These are phyloP conservation scores for Hygrocybe coccinea DNA, from an alignment of 768 basidiomycete genomes.

Conservation along the genomic window DNA sequence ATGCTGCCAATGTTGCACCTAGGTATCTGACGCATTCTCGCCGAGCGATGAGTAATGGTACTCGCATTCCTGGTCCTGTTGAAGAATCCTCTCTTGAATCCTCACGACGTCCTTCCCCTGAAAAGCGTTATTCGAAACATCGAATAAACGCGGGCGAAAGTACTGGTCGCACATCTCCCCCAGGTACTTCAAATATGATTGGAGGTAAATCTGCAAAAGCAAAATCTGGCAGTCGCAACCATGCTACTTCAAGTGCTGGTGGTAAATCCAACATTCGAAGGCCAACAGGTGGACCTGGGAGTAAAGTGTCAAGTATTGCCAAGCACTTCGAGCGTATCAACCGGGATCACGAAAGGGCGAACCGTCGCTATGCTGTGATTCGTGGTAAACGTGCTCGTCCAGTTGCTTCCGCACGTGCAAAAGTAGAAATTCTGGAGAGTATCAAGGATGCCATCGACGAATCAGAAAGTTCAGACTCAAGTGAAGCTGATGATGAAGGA, in stretches of 20 bases:
- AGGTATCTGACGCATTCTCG: constrained; percentile 58
- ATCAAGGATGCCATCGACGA: constrained; percentile 89
- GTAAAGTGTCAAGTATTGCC: constrained; percentile 82
- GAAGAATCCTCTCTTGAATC: constrained; percentile 47
- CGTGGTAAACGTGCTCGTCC: constrained; percentile 84
- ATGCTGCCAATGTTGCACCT: constrained; percentile 88
- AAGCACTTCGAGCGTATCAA: constrained; percentile 86
- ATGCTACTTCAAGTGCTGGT: constrained; percentile 36
- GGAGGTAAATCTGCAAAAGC: constrained; percentile 33
- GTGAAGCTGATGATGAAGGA: constrained; percentile 53
- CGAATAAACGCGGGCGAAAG: constrained; percentile 34
- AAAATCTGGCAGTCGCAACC: constrained; percentile 20
- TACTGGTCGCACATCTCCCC: constrained; percentile 44
- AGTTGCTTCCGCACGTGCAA: constrained; percentile 82
- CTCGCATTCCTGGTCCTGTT: constrained; percentile 54
- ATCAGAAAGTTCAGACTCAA: constrained; percentile 66
- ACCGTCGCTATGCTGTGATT: constrained; percentile 78
- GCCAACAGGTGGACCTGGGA: constrained; percentile 44
- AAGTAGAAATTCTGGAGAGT: constrained; percentile 83
- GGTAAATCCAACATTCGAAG: constrained; percentile 55
- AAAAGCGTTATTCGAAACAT: constrained; percentile 47
- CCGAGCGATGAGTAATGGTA: constrained; percentile 34
- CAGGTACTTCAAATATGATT: constrained; percentile 30
- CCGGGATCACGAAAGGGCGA: constrained; percentile 68
- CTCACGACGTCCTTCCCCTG: constrained; percentile 68